phyloP scores from a whole-genome alignment of 1,139 yeast genomes.

The Geotrichum reessii region DNA sequence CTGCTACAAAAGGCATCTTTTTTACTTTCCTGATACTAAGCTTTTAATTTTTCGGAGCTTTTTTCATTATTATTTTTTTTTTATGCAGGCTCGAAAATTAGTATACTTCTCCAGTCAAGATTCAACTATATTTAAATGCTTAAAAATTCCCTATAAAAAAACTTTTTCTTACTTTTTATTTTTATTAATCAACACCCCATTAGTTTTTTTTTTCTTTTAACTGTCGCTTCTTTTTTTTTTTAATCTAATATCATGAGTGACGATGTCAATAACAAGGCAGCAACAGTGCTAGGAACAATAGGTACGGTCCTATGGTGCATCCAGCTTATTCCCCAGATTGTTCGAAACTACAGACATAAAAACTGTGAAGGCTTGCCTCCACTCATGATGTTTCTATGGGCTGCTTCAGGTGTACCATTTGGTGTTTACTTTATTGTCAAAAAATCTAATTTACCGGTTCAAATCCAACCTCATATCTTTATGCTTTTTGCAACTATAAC shows the following conservation, averaged over 20 bases:
- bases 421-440: constrained; percentile 72
- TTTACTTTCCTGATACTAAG: no score
- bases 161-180: no score
- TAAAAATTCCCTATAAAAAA: background rate
- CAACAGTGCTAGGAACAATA: constrained; percentile 77
- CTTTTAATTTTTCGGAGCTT: background rate
- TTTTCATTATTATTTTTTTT: no score
- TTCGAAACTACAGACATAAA: constrained; percentile 64
- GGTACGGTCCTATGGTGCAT: constrained; percentile 92
- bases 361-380: constrained; percentile 84
- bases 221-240: background rate
- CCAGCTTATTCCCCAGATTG: constrained; percentile 80
- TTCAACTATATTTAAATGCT: background rate
- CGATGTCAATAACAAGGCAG: constrained; percentile 37
- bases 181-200: background rate
- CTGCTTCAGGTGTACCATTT: constrained; percentile 75
- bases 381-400: constrained; percentile 78
- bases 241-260: constrained; percentile 3
- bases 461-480: constrained; percentile 83
- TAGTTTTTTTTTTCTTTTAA: no score
- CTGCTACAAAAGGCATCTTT: no score
- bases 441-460: constrained; percentile 66
- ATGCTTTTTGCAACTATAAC: constrained; percentile 62
- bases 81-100: no score
- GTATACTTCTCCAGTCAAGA: background rate